A percentile compares a stretch with the other conserved stretches of the same genome.
Evolutionary conservation across 306 rosid species (phyloP).

Genomic region (Dryas octopetala): DNA sequence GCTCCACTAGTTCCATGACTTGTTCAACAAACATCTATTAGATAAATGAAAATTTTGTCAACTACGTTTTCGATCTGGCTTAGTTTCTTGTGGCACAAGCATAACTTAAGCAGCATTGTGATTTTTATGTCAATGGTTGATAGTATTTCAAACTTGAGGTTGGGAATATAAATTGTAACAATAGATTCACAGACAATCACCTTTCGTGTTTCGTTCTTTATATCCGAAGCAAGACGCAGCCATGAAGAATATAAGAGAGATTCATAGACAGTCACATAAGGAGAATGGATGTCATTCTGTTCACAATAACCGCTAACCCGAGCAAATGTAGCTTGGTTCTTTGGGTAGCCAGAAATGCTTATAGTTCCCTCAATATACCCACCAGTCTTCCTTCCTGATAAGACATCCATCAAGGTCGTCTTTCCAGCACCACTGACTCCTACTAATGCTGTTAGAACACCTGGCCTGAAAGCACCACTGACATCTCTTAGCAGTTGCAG

Average conservation of each 20-base stretch:
- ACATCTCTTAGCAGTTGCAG: constrained; percentile 35
- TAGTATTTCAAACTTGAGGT: too few species aligned
- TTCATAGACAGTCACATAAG: constrained; percentile 44
- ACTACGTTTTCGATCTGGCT: too few species aligned
- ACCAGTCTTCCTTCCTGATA: constrained; percentile 50
- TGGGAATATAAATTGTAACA: neutral
- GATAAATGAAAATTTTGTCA: neutral
- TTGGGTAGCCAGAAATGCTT: constrained; percentile 45
- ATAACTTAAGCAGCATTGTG: neutral
- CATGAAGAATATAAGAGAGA: constrained; percentile 47
- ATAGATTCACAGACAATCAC: constrained; percentile 1
- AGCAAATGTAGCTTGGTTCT: constrained; percentile 50
- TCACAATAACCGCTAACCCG: constrained; percentile 50
- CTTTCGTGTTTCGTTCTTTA: constrained; percentile 32
- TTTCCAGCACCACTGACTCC: constrained; percentile 58
- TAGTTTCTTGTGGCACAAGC: neutral
- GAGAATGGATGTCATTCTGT: constrained; percentile 52
- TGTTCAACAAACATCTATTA: constrained; percentile 48
- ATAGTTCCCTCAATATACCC: constrained; percentile 48
- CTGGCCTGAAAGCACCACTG: constrained; percentile 47
- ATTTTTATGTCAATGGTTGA: neutral
- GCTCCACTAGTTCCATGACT: constrained; percentile 48
- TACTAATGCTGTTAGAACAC: constrained; percentile 47
- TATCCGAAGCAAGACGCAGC: constrained; percentile 44
- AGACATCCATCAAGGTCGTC: constrained; percentile 52